These are phyloP conservation scores for Inga leiocalycina DNA, from an alignment of 306 rosid species.

Conservation along the genomic window DNA sequence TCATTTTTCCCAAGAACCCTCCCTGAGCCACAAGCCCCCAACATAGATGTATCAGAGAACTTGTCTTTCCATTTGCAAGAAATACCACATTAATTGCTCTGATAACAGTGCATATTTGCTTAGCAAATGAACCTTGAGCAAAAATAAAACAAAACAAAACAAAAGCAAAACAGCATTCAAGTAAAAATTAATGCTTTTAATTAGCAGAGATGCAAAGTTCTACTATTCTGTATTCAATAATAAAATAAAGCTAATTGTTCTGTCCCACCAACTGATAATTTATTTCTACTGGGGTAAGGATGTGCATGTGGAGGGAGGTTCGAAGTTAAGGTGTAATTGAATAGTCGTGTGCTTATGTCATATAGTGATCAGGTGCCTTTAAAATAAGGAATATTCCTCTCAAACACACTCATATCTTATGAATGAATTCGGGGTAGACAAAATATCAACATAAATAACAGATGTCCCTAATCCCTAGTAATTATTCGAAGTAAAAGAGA, in stretches of 20 bases:
- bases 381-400: background rate
- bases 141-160: background rate
- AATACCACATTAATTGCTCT: background rate
- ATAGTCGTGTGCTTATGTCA: background rate
- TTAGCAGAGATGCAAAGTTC: background rate
- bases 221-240: conserved; percentile 17
- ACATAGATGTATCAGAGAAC: conserved; percentile 9
- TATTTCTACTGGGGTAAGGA: background rate
- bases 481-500: conserved; percentile 5
- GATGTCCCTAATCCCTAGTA: background rate
- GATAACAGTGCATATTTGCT: conserved; percentile 13
- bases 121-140: conserved; percentile 5
- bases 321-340: background rate
- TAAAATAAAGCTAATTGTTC: background rate
- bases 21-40: background rate
- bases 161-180: background rate
- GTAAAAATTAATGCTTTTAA: conserved; percentile 2
- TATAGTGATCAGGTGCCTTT: background rate
- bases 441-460: background rate
- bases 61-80: background rate
- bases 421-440: background rate
- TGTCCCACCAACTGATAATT: background rate
- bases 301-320: background rate
- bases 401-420: background rate
- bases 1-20: conserved; percentile 13